Evolutionary conservation across 805 yeast genomes (phyloP).

Genomic region (Grigorovia jiainica): DNA sequence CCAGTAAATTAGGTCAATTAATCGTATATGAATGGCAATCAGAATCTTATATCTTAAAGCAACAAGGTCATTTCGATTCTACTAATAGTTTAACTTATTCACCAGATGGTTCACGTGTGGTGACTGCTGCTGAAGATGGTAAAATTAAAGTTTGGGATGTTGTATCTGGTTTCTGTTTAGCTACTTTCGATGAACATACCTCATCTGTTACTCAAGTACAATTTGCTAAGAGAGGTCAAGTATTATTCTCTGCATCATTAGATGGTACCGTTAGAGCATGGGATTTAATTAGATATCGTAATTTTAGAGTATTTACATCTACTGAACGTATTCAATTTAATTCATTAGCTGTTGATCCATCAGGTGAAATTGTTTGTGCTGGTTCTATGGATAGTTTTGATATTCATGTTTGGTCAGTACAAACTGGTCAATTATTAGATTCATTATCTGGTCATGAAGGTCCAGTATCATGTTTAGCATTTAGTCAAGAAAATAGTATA

Average conservation of each 20-base stretch:
- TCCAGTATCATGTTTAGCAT: slow-evolving; percentile 80
- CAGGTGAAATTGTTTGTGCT: slow-evolving; percentile 94
- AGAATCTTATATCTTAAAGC: slow-evolving; percentile 88
- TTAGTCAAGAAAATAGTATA: slow-evolving; percentile 66
- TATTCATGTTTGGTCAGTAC: slow-evolving; percentile 94
- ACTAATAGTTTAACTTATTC: slow-evolving; percentile 78
- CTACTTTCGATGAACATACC: slow-evolving; percentile 84
- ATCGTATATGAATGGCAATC: slow-evolving; percentile 98
- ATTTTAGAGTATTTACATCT: slow-evolving; percentile 90
- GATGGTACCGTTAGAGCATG: slow-evolving; percentile 98
- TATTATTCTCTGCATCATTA: slow-evolving; percentile 78
- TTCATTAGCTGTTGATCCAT: slow-evolving; percentile 88
- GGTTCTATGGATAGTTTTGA: slow-evolving; percentile 86
- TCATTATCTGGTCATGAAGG: slow-evolving; percentile 90
- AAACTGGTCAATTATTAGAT: slow-evolving; percentile 86
- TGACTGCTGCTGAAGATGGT: slow-evolving; percentile 95
- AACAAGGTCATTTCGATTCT: slow-evolving; percentile 94
- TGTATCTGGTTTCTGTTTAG: slow-evolving; percentile 81
- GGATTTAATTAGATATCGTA: slow-evolving; percentile 88
- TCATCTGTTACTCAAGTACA: slow-evolving; percentile 81
- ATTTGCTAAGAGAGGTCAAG: slow-evolving; percentile 85
- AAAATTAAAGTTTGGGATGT: slow-evolving; percentile 96
- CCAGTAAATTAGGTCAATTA: slow-evolving; percentile 82
- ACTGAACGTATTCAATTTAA: slow-evolving; percentile 80
- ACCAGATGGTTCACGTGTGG: slow-evolving; percentile 87